phyloP scores from a whole-genome alignment of 2,329 filamentous ascomycete species.

The Pestalotiopsis sp. region DNA sequence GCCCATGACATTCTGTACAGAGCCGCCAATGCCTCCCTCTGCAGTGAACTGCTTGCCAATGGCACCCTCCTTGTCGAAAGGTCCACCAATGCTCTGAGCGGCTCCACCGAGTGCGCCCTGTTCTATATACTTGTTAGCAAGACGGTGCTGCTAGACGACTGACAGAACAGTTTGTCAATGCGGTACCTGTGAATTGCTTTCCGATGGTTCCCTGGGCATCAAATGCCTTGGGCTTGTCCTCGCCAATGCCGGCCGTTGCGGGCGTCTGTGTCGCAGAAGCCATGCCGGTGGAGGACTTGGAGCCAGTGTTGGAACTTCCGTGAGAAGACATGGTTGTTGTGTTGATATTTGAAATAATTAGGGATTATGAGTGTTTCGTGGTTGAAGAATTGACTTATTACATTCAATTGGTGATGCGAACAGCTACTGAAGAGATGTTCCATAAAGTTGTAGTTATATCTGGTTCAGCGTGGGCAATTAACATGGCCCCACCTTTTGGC shows the following conservation, averaged over 20 bases:
- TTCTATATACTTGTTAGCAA: slow-evolving; percentile 26
- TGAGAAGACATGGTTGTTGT: slow-evolving; percentile 30
- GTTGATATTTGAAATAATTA: not conserved
- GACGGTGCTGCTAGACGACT: not conserved
- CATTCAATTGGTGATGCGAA: too few relatives aligned
- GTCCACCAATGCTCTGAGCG: slow-evolving; percentile 53
- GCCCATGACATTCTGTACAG: slow-evolving; percentile 49
- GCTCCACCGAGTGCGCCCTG: slow-evolving; percentile 53
- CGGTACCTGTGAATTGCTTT: slow-evolving; percentile 56
- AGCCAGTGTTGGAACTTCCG: slow-evolving; percentile 34
- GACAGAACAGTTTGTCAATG: not conserved
- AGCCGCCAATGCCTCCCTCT: slow-evolving; percentile 55
- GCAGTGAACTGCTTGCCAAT: slow-evolving; percentile 60
- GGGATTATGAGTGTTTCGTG: not conserved
- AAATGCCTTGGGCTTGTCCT: slow-evolving; percentile 43
- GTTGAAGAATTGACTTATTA: not conserved
- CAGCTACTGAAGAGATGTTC: not conserved
- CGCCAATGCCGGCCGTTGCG: slow-evolving; percentile 32
- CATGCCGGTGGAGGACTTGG: slow-evolving; percentile 31
- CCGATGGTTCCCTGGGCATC: slow-evolving; percentile 55
- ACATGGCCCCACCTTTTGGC: not conserved
- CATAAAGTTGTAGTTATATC: not conserved
- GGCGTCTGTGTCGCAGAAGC: slow-evolving; percentile 31
- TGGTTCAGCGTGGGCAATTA: not conserved
- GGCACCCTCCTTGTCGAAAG: slow-evolving; percentile 51